Conservation (phyloP, 1,139 yeast species). For the Meyerozyma guilliermondii region DNA sequence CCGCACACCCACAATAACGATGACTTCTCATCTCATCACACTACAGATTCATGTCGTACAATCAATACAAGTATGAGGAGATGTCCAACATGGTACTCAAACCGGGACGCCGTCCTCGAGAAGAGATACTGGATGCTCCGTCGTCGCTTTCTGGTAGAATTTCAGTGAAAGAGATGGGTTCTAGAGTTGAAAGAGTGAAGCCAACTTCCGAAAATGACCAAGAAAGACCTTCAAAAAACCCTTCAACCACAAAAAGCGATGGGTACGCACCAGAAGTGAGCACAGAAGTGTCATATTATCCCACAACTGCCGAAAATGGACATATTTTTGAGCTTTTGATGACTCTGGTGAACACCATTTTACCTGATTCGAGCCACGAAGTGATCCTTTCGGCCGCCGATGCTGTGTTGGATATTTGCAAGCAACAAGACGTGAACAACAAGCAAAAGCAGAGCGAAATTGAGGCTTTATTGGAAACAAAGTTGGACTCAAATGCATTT, state of each 20-base stretch:
- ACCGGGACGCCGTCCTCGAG: slow-evolving; percentile 42
- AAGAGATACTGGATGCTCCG: slow-evolving; percentile 54
- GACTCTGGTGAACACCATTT: slow-evolving; percentile 20
- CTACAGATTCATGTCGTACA: slow-evolving; percentile 6
- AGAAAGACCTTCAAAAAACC: not conserved
- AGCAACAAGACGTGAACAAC: slow-evolving; percentile 24
- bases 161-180: slow-evolving; percentile 66
- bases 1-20: not conserved
- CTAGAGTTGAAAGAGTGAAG: slow-evolving; percentile 24
- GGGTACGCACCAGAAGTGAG: slow-evolving; percentile 34
- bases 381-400: slow-evolving; percentile 62
- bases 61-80: slow-evolving; percentile 49
- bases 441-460: slow-evolving; percentile 31
- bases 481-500: slow-evolving; percentile 43
- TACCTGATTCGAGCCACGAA: slow-evolving; percentile 38
- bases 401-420: slow-evolving; percentile 54
- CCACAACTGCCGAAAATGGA: slow-evolving; percentile 22
- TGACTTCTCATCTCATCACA: not conserved
- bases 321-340: slow-evolving; percentile 26
- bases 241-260: slow-evolving; percentile 24
- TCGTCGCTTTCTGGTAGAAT: slow-evolving; percentile 66
- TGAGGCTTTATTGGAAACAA: slow-evolving; percentile 39
- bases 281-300: slow-evolving; percentile 22
- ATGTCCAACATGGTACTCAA: slow-evolving; percentile 75
- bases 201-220: slow-evolving; percentile 2